A percentile compares a stretch with the other conserved stretches of the same genome.
These are phyloP conservation scores for Ambrosiella xylebori DNA, from an alignment of 2,329 filamentous ascomycete genomes.

Conservation along the genomic window DNA sequence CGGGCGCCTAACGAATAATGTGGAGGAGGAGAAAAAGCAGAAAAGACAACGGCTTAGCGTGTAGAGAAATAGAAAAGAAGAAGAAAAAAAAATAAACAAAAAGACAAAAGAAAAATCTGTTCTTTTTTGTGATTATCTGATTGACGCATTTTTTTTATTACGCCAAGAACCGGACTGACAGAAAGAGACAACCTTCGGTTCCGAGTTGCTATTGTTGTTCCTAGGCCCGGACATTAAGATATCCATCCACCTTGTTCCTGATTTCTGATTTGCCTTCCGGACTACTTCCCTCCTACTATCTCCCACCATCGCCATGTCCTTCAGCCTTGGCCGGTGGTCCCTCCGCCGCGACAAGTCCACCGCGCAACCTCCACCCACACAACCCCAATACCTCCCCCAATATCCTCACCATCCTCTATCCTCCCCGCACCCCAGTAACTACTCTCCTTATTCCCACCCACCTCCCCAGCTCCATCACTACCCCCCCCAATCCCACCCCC, in stretches of 20 bases:
- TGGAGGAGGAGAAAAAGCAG: too few relatives aligned
- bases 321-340: background rate
- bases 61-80: background rate
- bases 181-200: too few relatives aligned
- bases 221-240: background rate
- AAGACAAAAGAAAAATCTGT: too few relatives aligned
- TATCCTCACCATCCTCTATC: background rate
- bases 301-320: background rate
- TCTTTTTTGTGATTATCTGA: too few relatives aligned
- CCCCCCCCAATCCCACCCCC: background rate
- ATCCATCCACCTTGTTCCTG: background rate
- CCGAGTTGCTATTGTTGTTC: too few relatives aligned
- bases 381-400: background rate
- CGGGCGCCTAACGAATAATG: too few relatives aligned
- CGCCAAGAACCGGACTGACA: too few relatives aligned
- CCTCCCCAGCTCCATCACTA: background rate
- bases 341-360: background rate
- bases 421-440: too few relatives aligned
- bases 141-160: too few relatives aligned
- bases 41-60: background rate
- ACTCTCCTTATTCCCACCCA: background rate
- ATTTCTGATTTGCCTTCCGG: too few relatives aligned
- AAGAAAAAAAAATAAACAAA: too few relatives aligned
- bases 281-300: too few relatives aligned
- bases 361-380: background rate